Evolutionary conservation across 2,329 filamentous ascomycete species (phyloP), one percentile per base, ranked within the genome.

Genomic region (Aspergillus sojae): DNA sequence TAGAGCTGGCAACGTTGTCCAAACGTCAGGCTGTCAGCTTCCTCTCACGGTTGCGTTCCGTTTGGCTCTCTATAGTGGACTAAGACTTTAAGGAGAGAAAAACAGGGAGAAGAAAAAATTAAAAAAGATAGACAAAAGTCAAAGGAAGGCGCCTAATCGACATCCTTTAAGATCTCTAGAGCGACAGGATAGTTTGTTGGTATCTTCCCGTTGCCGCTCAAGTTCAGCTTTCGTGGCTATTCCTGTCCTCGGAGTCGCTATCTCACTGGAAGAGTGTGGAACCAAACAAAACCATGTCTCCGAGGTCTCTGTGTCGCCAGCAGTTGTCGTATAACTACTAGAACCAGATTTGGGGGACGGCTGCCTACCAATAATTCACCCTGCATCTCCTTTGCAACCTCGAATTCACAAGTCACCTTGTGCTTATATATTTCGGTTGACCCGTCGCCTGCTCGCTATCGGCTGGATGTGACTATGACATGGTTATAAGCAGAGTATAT

Each of bases 1-100:
- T 58, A 34, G 60, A 55, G 48, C 23, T 19, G 11, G 12, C 56
- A 34, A 61, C 62, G 62, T 61, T 58, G 58, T 54, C 46, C 58
- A 60, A 45, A 61, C 62, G 52, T 58, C 62, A 63, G 53, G 23
- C 23, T 52, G 46, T 32, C 60, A 14, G 26, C 43, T 39, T 57
- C 34, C 50, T 30, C 21, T 54, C 23, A 48, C 41, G 52, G 48
- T 45, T 60, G 39, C 39, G 26, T 53, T 52, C 62, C 62, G 58
- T 63, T 53, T 61, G 58, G 53, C 53, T 53, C 48, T 19, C 28
- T 19, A 32, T 23, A 14, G 48, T 34, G 48, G 28, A 21, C 28
- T 23, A 52, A 32, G 10, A n/a, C 28, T 52, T 34, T 21, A 10
- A 19, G 19, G 26, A 21, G 11, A 23, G 30, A 21, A n/a, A 52